Evolutionary conservation across 371 early-diverging fungal genomes (phyloP).

Genomic region (Mortierella sp.): DNA sequence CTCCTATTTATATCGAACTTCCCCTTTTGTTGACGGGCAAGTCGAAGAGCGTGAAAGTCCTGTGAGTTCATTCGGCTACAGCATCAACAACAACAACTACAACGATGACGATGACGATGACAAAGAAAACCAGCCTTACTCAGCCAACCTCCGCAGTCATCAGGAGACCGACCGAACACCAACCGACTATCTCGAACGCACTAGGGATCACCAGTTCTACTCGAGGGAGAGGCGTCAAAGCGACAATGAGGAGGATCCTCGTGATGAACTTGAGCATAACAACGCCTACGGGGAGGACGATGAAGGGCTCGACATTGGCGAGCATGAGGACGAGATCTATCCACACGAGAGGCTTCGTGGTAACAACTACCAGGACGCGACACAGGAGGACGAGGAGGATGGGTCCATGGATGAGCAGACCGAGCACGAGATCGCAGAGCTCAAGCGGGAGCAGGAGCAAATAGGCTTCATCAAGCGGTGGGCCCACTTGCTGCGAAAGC

Average conservation of each 20-base stretch:
- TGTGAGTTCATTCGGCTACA: neutral
- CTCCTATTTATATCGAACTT: conserved; percentile 19
- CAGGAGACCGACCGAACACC: conserved; percentile 18
- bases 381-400: neutral
- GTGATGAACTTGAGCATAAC: neutral
- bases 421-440: conserved; percentile 26
- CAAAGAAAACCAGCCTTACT: neutral
- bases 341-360: conserved; percentile 13
- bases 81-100: conserved; percentile 1
- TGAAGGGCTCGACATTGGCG: conserved; percentile 33
- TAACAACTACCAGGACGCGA: neutral
- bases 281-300: conserved; percentile 5
- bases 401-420: conserved; percentile 5
- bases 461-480: conserved; percentile 42
- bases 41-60: neutral
- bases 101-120: neutral
- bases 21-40: conserved; percentile 2
- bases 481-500: conserved; percentile 28
- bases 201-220: neutral
- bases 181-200: neutral
- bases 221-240: neutral
- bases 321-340: conserved; percentile 34
- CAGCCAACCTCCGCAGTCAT: conserved; percentile 13
- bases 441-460: conserved; percentile 35
- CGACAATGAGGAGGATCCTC: conserved; percentile 18